Percentiles rank a stretch among this genome's conserved stretches.
phyloP scores from a whole-genome alignment of 495 filamentous ascomycete genomes.

The Neurospora hispaniola region DNA sequence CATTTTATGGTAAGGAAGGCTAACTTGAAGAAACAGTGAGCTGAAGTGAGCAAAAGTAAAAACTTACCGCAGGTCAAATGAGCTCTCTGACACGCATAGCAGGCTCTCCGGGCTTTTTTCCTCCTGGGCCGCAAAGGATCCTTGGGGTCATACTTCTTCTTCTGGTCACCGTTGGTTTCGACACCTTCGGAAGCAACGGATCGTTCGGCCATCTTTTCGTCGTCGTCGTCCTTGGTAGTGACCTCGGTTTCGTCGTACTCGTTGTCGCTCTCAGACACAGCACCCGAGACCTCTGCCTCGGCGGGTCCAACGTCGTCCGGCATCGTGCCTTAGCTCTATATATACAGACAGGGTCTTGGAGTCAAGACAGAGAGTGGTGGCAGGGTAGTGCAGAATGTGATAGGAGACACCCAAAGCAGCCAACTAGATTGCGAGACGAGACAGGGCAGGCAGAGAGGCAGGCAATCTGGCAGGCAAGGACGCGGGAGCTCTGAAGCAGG shows the following conservation, averaged over 20 bases:
- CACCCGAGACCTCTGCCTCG: slow-evolving; percentile 41
- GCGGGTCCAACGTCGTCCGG: slow-evolving; percentile 33
- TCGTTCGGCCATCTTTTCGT: slow-evolving; percentile 50
- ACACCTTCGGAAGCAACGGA: slow-evolving; percentile 33
- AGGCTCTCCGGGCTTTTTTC: slow-evolving; percentile 93
- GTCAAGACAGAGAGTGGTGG: slow-evolving; percentile 7
- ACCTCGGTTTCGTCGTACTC: slow-evolving; percentile 37
- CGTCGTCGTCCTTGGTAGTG: slow-evolving; percentile 41
- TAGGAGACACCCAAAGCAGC: slow-evolving; percentile 15
- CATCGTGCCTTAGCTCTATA: slow-evolving; percentile 40
- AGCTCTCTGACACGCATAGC: slow-evolving; percentile 92
- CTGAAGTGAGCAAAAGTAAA: slow-evolving; percentile 6
- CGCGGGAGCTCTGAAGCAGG: background rate
- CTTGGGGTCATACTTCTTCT: slow-evolving; percentile 61
- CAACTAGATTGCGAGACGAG: slow-evolving; percentile 17
- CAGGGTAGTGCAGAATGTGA: slow-evolving; percentile 24
- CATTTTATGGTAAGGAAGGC: background rate
- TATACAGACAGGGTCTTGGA: slow-evolving; percentile 20
- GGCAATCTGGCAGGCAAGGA: background rate
- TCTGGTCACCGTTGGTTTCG: slow-evolving; percentile 36
- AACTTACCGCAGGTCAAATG: slow-evolving; percentile 95
- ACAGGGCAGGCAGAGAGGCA: slow-evolving; percentile 3
- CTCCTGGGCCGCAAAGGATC: slow-evolving; percentile 79
- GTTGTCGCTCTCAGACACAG: slow-evolving; percentile 46
- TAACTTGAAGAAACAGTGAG: background rate